Percentiles rank a stretch among this genome's conserved stretches.
phyloP scores from a whole-genome alignment of 164 flowering plant species.

The Sextonia rubra region DNA sequence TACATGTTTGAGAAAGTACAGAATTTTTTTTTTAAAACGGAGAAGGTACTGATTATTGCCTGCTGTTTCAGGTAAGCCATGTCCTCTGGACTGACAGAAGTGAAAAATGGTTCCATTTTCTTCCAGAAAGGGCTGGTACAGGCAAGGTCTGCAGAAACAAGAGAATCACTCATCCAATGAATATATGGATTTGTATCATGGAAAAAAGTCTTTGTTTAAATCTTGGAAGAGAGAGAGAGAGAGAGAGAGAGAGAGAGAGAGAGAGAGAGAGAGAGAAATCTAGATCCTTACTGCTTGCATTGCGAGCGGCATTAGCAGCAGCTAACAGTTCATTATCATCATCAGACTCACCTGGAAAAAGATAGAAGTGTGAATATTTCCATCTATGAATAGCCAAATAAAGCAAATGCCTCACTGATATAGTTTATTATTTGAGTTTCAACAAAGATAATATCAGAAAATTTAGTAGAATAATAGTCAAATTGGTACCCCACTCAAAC shows the following conservation, averaged over 20 bases:
- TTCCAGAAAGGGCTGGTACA: constrained; percentile 74
- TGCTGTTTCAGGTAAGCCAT: constrained; percentile 51
- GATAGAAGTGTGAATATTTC: background rate
- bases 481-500: too few relatives aligned
- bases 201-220: background rate
- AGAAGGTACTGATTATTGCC: constrained; percentile 29
- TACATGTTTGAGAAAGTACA: too few relatives aligned
- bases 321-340: constrained; percentile 59
- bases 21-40: too few relatives aligned
- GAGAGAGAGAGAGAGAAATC: background rate
- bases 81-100: constrained; percentile 42
- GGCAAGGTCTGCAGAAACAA: constrained; percentile 40
- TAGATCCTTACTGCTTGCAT: constrained; percentile 39
- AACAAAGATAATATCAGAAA: too few relatives aligned
- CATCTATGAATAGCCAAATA: background rate
- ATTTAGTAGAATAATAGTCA: too few relatives aligned
- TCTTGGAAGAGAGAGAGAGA: background rate
- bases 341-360: constrained; percentile 29
- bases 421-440: background rate
- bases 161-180: background rate
- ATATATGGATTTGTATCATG: background rate
- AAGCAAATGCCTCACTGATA: background rate
- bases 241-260: background rate
- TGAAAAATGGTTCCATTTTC: constrained; percentile 56
- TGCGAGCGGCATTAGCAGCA: constrained; percentile 52